Evolutionary conservation across 2,329 filamentous ascomycete genomes (phyloP), one percentile per base, ranked within the genome.

Genomic region (Karstenula rhodostoma): DNA sequence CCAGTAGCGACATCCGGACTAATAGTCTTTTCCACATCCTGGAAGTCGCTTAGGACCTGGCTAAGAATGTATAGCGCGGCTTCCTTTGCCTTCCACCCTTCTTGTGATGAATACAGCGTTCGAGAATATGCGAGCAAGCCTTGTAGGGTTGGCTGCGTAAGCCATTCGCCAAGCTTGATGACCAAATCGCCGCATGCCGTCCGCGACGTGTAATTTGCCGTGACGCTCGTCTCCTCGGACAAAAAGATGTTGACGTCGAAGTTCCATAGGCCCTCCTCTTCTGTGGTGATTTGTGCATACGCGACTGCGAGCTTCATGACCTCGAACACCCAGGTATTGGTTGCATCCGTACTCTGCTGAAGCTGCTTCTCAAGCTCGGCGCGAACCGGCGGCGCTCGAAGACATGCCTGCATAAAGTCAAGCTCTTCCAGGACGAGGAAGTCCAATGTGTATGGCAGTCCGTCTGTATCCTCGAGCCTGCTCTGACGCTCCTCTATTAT

Each of bases 211-310:
- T 98, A 99, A 77, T 98, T 98, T 33, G 94, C 92, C 13, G 93
- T 97, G 19, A 97, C 91, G 2, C 93, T 94, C 1, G 93, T 94
- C 80, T 98, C 94, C 78, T 99, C 95, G 0, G 93, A 94, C 49
- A 99, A 84, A 78, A 96, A 99, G 2, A 99, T 86, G 60, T 96
- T 98, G 67, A 96, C 91, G 77, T 99, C 95, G 64, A 97, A 93
- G 69, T 97, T 93, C 95, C 95, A 99, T 10, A 99, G 81, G 8
- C 92, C 93, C 79, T 97, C 93, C 73, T 98, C 95, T 77, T 99
- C 95, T 29, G 88, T 89, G 1, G 91, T 94, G 69, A 99, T 96
- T 66, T 94, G 92, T 13, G 93, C 90, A 78, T 96, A 98, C 1
- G 89, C 88, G 22, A 93, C 88, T 10, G 93, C 87, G 66, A 97